Conservation (phyloP, 768 basidiomycete genomes). For the Collybiopsis confluens region DNA sequence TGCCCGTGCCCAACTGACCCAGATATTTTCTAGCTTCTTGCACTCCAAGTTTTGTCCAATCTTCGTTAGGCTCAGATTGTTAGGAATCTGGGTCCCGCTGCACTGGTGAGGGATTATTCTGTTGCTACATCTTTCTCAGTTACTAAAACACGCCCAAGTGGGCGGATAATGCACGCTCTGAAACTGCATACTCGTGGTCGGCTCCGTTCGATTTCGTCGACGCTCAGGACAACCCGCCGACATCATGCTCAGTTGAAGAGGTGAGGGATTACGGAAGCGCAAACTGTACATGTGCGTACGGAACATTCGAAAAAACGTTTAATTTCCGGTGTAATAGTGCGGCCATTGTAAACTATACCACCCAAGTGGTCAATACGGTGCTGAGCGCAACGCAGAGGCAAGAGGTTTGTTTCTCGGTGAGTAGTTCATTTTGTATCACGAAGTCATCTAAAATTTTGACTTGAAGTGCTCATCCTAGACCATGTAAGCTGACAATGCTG, state of each 20-base stretch:
- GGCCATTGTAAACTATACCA: constrained; percentile 56
- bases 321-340: constrained; percentile 26
- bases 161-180: constrained; percentile 46
- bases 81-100: constrained; percentile 44
- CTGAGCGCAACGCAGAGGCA: constrained; percentile 39
- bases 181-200: constrained; percentile 34
- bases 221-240: constrained; percentile 41
- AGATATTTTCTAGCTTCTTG: constrained; percentile 50
- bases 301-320: constrained; percentile 13
- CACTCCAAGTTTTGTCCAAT: constrained; percentile 42
- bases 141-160: too few species aligned
- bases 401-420: constrained; percentile 48
- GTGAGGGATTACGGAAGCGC: constrained; percentile 40
- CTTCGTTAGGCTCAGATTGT: constrained; percentile 39
- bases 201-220: constrained; percentile 45
- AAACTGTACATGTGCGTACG: constrained; percentile 35
- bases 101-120: constrained; percentile 28
- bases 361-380: constrained; percentile 37
- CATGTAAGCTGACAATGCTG: neutral
- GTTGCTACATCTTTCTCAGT: too few species aligned
- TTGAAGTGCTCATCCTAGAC: neutral
- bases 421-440: too few species aligned
- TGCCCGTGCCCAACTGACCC: too few species aligned
- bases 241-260: constrained; percentile 45
- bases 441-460: neutral